Percentiles rank a stretch among this genome's conserved stretches.
Conservation (phyloP, 192 early-diverging fungal genomes). For the Pecoramyces ruminantium region DNA sequence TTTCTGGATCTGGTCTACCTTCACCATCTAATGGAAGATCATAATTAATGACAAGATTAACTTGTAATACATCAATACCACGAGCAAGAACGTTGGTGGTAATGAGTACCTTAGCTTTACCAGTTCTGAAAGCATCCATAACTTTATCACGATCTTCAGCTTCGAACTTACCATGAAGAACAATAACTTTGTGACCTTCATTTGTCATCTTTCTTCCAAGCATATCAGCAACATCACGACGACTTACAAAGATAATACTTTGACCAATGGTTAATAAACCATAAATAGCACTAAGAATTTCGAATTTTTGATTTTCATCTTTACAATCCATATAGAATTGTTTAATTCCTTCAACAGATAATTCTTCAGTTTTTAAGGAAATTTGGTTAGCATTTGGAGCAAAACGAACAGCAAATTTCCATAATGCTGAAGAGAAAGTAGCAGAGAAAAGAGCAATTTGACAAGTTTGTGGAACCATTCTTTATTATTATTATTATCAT, state of each 20-base stretch:
- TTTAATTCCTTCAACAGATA: slow-evolving; percentile 84
- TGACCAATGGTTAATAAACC: slow-evolving; percentile 81
- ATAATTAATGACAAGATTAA: slow-evolving; percentile 90
- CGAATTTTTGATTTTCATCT: slow-evolving; percentile 58
- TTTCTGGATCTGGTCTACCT: slow-evolving; percentile 65
- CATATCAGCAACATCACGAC: slow-evolving; percentile 37
- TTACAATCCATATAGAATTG: slow-evolving; percentile 96
- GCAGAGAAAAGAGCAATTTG: slow-evolving; percentile 92
- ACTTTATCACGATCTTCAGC: slow-evolving; percentile 65
- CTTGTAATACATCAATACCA: slow-evolving; percentile 92
- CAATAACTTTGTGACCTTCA: slow-evolving; percentile 68
- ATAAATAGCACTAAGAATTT: slow-evolving; percentile 51
- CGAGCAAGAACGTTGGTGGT: slow-evolving; percentile 94
- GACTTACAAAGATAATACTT: slow-evolving; percentile 84
- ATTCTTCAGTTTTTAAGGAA: slow-evolving; percentile 64
- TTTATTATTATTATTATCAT: too few relatives aligned
- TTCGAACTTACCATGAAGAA: slow-evolving; percentile 68
- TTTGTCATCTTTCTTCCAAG: slow-evolving; percentile 55
- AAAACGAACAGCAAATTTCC: slow-evolving; percentile 57
- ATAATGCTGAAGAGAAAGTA: slow-evolving; percentile 69
- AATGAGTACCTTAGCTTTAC: slow-evolving; percentile 81
- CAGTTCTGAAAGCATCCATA: slow-evolving; percentile 84
- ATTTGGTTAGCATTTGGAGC: slow-evolving; percentile 79
- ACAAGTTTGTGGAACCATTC: slow-evolving; percentile 43
- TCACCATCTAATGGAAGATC: slow-evolving; percentile 67